These are phyloP conservation scores for Bassia scoparia DNA, from an alignment of 148 eudicot genomes.

Conservation along the genomic window DNA sequence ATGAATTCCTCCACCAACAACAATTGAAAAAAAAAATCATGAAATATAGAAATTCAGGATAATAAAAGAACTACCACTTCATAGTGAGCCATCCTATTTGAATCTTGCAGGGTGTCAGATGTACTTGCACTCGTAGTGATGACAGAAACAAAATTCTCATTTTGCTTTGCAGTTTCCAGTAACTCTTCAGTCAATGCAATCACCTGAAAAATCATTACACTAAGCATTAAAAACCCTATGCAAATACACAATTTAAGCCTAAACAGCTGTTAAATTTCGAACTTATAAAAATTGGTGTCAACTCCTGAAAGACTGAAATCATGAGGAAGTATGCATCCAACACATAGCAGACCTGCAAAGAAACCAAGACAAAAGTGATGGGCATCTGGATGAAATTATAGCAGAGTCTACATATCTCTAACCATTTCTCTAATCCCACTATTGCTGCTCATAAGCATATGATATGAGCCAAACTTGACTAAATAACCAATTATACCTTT, in stretches of 20 bases:
- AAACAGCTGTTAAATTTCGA: slow-evolving; percentile 34
- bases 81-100: slow-evolving; percentile 33
- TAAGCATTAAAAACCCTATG: slow-evolving; percentile 13
- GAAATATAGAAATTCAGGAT: background rate
- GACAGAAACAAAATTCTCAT: slow-evolving; percentile 48
- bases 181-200: slow-evolving; percentile 91
- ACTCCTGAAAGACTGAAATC: slow-evolving; percentile 80
- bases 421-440: slow-evolving; percentile 21
- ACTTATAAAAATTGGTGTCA: slow-evolving; percentile 57
- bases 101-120: slow-evolving; percentile 39
- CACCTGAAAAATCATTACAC: slow-evolving; percentile 51
- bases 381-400: slow-evolving; percentile 52
- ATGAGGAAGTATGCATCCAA: slow-evolving; percentile 57
- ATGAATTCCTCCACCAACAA: background rate
- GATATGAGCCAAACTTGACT: slow-evolving; percentile 15
- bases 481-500: slow-evolving; percentile 40
- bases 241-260: slow-evolving; percentile 8
- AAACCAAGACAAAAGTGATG: slow-evolving; percentile 82
- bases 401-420: slow-evolving; percentile 21
- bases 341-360: slow-evolving; percentile 89
- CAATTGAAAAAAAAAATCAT: background rate
- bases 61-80: slow-evolving; percentile 34
- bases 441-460: slow-evolving; percentile 19
- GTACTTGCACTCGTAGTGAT: slow-evolving; percentile 41
- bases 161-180: slow-evolving; percentile 78